Base-by-base conservation (phyloP, 805 yeast genomes). In the Ogataea pignaliae region DNA sequence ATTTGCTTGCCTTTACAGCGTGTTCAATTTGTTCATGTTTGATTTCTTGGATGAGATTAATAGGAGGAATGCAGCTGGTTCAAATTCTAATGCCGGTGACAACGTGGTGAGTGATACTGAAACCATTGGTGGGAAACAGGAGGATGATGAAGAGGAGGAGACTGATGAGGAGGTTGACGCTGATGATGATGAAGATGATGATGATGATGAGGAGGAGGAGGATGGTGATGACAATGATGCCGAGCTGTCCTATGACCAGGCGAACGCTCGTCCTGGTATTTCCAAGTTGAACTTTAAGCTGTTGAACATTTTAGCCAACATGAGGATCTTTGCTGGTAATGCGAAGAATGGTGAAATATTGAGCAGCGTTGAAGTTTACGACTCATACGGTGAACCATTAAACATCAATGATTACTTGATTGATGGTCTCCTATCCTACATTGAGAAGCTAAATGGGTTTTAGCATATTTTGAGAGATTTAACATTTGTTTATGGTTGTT, bases 321-420 rank as follows among this genome's bases (percentile, higher is more conserved):
- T 62, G 59, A 51, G 66, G 43, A 59, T 62, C n/a, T 62, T 57
- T 43, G 52, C 59, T 28, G 64, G 65, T 10, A 54, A 55, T 36
- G 34, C 50, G 14, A 41, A 43, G 26, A 47, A 42, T 31, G 49
- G 47, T 21, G 47, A 48, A 6, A 41, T 40, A 28, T 29, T 41
- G 10, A 41, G 10, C 11, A 30, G 26, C 17, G 10, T 53, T 39
- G 50, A 58, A 30, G 59, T 62, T 6, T 53, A 51, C 29, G 36
- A 49, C 18, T 37, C 36, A 21, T 40, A 42, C 31, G 46, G 47
- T 17, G 47, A 45, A 8, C 42, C 36, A 18, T 33, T 45, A 8
- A 48, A 46, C 11, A 29, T 52, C 36, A 57, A 54, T 21, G 53
- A 54, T 34, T 48, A 46, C 18, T 36, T 61, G 43, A 49, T 59